phyloP scores from a whole-genome alignment of 2,329 filamentous ascomycete species.

The Alternaria conjuncta region DNA sequence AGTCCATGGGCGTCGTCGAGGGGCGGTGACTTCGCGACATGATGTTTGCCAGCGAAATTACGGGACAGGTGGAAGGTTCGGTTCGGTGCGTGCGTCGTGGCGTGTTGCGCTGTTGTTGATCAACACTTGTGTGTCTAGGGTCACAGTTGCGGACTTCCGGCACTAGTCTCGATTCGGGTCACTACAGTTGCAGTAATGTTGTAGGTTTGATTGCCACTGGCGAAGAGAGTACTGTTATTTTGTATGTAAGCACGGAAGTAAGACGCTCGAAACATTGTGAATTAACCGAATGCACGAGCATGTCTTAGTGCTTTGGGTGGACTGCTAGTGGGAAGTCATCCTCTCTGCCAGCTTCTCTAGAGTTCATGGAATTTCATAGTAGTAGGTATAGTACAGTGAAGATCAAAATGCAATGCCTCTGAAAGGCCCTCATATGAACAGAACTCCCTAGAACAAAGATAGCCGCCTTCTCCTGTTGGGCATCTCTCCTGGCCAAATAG shows the following conservation, averaged over 20 bases:
- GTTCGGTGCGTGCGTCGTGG: constrained; percentile 11
- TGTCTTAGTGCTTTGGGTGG: background rate
- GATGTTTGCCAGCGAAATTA: background rate
- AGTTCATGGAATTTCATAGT: background rate
- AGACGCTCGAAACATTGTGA: background rate
- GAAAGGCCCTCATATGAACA: background rate
- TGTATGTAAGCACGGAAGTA: background rate
- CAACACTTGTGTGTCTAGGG: constrained; percentile 16
- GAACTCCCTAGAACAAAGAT: constrained; percentile 3
- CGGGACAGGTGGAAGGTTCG: background rate
- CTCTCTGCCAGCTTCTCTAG: background rate
- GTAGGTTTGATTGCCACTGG: background rate
- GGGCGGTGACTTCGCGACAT: constrained; percentile 44
- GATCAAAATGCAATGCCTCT: background rate
- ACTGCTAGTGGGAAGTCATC: background rate
- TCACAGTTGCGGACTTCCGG: constrained; percentile 23
- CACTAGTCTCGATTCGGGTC: constrained; percentile 13
- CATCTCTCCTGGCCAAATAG: background rate
- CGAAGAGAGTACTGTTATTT: background rate
- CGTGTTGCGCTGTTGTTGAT: constrained; percentile 19
- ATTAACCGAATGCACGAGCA: background rate
- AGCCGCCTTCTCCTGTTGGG: background rate
- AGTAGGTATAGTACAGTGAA: background rate
- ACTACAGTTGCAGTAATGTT: background rate
- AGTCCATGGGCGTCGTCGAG: constrained; percentile 61